Conservation (phyloP, 208 protist genomes). For the Trypanosoma conorhini region DNA sequence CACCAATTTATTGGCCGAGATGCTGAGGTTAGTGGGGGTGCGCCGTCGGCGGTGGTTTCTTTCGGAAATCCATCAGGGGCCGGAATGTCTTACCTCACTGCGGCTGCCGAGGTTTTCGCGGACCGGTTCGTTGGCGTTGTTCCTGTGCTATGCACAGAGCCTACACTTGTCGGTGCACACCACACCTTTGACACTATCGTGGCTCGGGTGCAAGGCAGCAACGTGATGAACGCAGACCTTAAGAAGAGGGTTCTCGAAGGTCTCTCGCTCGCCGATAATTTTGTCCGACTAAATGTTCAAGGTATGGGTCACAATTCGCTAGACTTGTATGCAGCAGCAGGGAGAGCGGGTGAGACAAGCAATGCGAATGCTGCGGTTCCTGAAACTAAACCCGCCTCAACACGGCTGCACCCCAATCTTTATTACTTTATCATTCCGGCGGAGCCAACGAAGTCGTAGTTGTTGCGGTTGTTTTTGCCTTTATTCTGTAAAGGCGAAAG, state of each 20-base stretch:
- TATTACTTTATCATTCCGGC: slow-evolving; percentile 26
- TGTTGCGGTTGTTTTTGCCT: background rate
- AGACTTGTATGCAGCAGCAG: background rate
- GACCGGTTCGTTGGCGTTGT: slow-evolving; percentile 40
- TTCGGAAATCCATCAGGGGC: slow-evolving; percentile 47
- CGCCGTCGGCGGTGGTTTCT: slow-evolving; percentile 32
- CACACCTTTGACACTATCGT: slow-evolving; percentile 47
- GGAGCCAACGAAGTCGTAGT: background rate
- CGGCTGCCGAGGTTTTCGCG: slow-evolving; percentile 43
- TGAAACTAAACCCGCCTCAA: background rate
- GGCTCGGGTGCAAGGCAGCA: slow-evolving; percentile 42
- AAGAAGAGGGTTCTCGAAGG: slow-evolving; percentile 16
- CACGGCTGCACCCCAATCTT: slow-evolving; percentile 23
- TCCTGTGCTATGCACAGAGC: slow-evolving; percentile 56
- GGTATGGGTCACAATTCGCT: slow-evolving; percentile 10
- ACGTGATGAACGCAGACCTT: background rate
- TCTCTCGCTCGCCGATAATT: slow-evolving; percentile 5
- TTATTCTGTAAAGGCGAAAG: background rate
- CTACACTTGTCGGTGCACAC: slow-evolving; percentile 51
- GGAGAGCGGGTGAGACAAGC: background rate
- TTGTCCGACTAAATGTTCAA: slow-evolving; percentile 24
- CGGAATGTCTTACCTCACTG: slow-evolving; percentile 68
- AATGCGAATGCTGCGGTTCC: background rate
- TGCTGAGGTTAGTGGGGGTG: background rate
- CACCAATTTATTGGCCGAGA: slow-evolving; percentile 34